Evolutionary conservation across 2,329 filamentous ascomycete genomes (phyloP).

Genomic region (Cytospora paraplurivora): DNA sequence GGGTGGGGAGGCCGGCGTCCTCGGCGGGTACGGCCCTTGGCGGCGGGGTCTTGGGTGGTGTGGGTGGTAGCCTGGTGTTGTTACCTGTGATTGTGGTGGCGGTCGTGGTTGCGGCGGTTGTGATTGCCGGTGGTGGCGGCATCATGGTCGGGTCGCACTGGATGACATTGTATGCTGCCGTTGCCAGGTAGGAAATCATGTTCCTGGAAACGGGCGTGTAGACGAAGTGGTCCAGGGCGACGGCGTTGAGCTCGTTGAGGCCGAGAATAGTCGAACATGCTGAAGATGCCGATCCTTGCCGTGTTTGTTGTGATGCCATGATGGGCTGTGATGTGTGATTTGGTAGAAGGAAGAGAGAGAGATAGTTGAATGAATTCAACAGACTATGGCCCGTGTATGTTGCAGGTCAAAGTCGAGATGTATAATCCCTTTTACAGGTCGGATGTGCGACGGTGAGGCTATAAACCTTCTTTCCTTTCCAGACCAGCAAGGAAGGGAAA

Average conservation of each 20-base stretch:
- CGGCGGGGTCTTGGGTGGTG: constrained; percentile 54
- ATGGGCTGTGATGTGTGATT: constrained; percentile 35
- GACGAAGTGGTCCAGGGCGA: constrained; percentile 78
- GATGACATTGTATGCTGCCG: constrained; percentile 76
- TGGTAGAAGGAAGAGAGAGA: constrained; percentile 27
- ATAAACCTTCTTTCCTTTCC: constrained; percentile 33
- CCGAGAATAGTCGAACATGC: constrained; percentile 40
- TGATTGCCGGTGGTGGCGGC: constrained; percentile 44
- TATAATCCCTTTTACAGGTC: constrained; percentile 19
- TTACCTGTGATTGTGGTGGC: neutral
- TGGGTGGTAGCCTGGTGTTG: constrained; percentile 47
- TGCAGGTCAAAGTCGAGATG: constrained; percentile 32
- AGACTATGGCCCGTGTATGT: constrained; percentile 11
- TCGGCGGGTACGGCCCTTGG: constrained; percentile 48
- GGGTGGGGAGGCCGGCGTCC: constrained; percentile 67
- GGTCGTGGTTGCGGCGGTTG: constrained; percentile 31
- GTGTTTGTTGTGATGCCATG: constrained; percentile 50
- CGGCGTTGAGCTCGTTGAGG: constrained; percentile 65
- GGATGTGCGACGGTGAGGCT: constrained; percentile 31
- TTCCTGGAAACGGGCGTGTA: constrained; percentile 72
- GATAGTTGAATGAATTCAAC: constrained; percentile 2
- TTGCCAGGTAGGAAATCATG: constrained; percentile 78
- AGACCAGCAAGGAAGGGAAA: constrained; percentile 22
- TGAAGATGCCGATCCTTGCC: constrained; percentile 28
- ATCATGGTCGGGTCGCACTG: constrained; percentile 69